These are phyloP conservation scores for Solanum pinnatisectum DNA, from an alignment of 257 asterid species.

Conservation along the genomic window DNA sequence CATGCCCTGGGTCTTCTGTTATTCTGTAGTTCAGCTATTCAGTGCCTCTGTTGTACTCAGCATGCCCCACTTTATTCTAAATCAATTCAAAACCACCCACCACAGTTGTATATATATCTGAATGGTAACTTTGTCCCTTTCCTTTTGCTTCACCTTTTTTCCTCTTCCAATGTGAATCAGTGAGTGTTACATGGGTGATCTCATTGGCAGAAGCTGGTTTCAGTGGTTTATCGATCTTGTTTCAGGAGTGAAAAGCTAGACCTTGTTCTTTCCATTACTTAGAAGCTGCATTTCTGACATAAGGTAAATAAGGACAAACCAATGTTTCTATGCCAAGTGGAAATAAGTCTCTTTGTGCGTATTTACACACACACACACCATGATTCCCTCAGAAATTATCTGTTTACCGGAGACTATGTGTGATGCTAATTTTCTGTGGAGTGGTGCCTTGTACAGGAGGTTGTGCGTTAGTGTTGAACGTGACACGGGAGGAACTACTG, in stretches of 20 bases:
- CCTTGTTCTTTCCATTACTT: neutral
- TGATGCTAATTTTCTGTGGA: neutral
- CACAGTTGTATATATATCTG: neutral
- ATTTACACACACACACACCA: neutral
- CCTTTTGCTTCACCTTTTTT: neutral
- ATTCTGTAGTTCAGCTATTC: neutral
- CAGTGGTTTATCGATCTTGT: neutral
- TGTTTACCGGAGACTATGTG: neutral
- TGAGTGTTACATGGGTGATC: neutral
- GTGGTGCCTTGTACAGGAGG: conserved; percentile 45
- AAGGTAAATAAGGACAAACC: neutral
- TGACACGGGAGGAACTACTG: conserved; percentile 81
- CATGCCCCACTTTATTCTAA: neutral
- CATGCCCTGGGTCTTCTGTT: neutral
- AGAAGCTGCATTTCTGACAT: neutral
- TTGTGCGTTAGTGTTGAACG: conserved; percentile 91
- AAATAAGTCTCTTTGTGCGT: neutral
- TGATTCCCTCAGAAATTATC: neutral
- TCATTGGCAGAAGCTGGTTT: neutral
- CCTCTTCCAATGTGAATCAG: neutral
- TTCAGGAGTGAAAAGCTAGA: neutral
- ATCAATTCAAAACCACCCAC: neutral
- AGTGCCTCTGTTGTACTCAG: neutral
- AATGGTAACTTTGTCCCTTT: neutral
- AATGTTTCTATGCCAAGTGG: neutral